Percentiles rank a stretch among this genome's conserved stretches.
These are phyloP conservation scores for Carex scoparia DNA, from an alignment of 176 grass and related monocot genomes.

Conservation along the genomic window DNA sequence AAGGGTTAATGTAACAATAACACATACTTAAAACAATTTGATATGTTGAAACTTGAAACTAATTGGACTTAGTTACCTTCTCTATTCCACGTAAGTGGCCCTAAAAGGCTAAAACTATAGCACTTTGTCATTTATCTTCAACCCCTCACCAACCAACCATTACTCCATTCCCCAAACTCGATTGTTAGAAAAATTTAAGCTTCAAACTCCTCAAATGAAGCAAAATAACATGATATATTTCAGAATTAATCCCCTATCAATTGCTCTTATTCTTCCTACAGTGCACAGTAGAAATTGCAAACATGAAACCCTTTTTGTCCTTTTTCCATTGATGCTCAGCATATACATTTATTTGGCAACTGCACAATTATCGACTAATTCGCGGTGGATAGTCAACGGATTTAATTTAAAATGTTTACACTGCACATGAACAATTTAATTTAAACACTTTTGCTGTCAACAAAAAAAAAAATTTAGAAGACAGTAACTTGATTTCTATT, in stretches of 20 bases:
- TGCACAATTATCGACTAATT: slow-evolving; percentile 27
- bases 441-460: too few species aligned
- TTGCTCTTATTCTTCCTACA: background rate
- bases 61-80: too few species aligned
- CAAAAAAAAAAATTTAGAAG: too few species aligned
- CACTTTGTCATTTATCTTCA: too few species aligned
- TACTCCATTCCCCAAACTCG: slow-evolving; percentile 11
- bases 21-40: background rate
- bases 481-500: too few species aligned
- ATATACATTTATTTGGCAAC: background rate
- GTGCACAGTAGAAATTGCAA: background rate
- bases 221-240: slow-evolving; percentile 5
- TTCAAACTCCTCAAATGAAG: background rate
- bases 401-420: too few species aligned
- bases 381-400: too few species aligned
- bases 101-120: too few species aligned
- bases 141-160: background rate
- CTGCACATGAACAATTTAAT: too few species aligned
- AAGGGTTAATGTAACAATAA: background rate
- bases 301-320: slow-evolving; percentile 27
- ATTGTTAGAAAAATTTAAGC: slow-evolving; percentile 33
- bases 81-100: too few species aligned
- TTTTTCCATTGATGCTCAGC: slow-evolving; percentile 25
- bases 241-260: slow-evolving; percentile 29
- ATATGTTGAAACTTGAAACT: too few species aligned